A percentile compares a stretch with the other conserved stretches of the same genome.
phyloP scores from a whole-genome alignment of 108 stramenopile species.

The Discostella stelligeroides region DNA sequence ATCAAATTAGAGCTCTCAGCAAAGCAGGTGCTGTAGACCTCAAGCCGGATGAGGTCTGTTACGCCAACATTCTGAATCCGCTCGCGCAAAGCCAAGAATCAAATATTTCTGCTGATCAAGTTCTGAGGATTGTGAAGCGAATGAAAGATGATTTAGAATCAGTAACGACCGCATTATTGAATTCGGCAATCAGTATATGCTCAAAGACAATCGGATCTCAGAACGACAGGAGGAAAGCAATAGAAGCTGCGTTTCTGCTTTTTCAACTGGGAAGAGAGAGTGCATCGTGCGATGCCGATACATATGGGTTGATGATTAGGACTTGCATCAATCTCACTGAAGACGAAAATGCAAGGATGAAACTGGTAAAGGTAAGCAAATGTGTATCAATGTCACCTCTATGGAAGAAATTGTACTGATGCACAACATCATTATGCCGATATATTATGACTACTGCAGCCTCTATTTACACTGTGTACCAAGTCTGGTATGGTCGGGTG shows the following conservation, averaged over 20 bases:
- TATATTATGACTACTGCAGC: constrained; percentile 10
- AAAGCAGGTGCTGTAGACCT: constrained; percentile 7
- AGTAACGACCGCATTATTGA: constrained; percentile 19
- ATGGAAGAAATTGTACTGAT: no score
- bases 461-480: constrained; percentile 35
- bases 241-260: constrained; percentile 24
- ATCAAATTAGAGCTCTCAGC: constrained; percentile 26
- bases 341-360: constrained; percentile 32
- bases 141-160: constrained; percentile 26
- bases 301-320: constrained; percentile 40
- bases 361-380: constrained; percentile 33
- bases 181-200: constrained; percentile 47
- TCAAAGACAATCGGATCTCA: constrained; percentile 17
- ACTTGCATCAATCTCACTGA: constrained; percentile 37
- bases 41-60: constrained; percentile 38
- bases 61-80: constrained; percentile 26
- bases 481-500: constrained; percentile 41
- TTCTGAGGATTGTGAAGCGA: constrained; percentile 20
- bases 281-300: constrained; percentile 20
- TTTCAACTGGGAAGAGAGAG: constrained; percentile 22
- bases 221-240: constrained; percentile 27
- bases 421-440: neutral
- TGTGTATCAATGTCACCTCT: neutral
- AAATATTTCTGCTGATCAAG: constrained; percentile 25
- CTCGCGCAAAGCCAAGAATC: constrained; percentile 26